phyloP scores from a whole-genome alignment of 1,284 basidiomycete genomes.

The Malassezia japonica region DNA sequence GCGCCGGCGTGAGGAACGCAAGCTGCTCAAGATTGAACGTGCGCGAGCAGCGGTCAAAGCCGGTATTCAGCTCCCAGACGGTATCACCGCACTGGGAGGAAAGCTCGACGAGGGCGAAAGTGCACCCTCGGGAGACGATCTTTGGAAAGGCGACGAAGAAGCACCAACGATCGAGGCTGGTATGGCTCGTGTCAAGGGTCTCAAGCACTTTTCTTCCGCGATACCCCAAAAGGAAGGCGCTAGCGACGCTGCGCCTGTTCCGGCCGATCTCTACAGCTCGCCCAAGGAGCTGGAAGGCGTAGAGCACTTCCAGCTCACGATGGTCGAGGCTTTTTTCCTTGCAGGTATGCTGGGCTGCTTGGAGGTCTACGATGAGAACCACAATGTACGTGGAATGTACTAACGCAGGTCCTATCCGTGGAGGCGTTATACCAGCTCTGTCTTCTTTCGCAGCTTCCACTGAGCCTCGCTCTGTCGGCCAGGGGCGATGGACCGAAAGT shows the following conservation, averaged over 20 bases:
- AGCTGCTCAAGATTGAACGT: constrained; percentile 44
- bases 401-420: constrained; percentile 12
- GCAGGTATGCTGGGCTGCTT: constrained; percentile 73
- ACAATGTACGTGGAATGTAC: not conserved
- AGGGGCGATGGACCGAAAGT: too few relatives aligned
- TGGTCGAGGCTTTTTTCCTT: constrained; percentile 87
- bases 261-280: constrained; percentile 17
- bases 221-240: constrained; percentile 22
- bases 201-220: constrained; percentile 36
- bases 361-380: constrained; percentile 52
- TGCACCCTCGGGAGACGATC: not conserved
- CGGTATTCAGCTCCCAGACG: constrained; percentile 38
- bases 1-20: constrained; percentile 35
- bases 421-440: constrained; percentile 24
- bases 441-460: constrained; percentile 19
- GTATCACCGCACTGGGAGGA: constrained; percentile 41
- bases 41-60: constrained; percentile 42
- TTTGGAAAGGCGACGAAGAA: constrained; percentile 34
- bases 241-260: too few relatives aligned
- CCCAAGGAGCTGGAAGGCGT: constrained; percentile 56
- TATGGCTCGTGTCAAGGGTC: constrained; percentile 32
- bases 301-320: constrained; percentile 83
- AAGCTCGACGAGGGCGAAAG: constrained; percentile 33
- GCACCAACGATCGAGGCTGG: constrained; percentile 28
- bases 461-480: too few relatives aligned